Percentiles rank a stretch among this genome's conserved stretches.
Evolutionary conservation across 2,329 filamentous ascomycete genomes (phyloP).

Genomic region (Colletotrichum musicola): DNA sequence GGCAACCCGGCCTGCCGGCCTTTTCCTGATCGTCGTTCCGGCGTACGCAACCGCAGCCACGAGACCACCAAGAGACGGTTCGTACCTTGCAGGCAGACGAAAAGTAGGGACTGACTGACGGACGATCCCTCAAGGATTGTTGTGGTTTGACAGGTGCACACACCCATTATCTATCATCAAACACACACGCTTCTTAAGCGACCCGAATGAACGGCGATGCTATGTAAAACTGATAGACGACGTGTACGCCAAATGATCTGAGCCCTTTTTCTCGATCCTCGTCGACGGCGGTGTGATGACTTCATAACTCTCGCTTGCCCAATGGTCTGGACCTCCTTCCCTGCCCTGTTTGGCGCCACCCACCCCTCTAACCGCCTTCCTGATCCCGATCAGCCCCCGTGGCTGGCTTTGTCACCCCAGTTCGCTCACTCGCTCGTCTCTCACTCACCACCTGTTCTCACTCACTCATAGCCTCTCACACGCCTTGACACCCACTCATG

Average conservation of each 20-base stretch:
- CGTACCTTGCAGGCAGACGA: conserved; percentile 36
- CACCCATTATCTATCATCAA: neutral
- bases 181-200: neutral
- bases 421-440: conserved; percentile 2
- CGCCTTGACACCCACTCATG: too few relatives aligned
- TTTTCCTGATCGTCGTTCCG: conserved; percentile 21
- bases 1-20: conserved; percentile 10
- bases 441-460: neutral
- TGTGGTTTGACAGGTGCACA: conserved; percentile 12
- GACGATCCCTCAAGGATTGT: conserved; percentile 1
- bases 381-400: conserved; percentile 11
- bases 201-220: neutral
- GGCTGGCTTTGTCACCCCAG: neutral
- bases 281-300: conserved; percentile 28
- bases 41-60: conserved; percentile 32
- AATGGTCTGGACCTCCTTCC: conserved; percentile 17
- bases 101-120: conserved; percentile 1
- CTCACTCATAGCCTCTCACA: too few relatives aligned
- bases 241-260: conserved; percentile 5
- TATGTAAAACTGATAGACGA: neutral
- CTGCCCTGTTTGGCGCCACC: conserved; percentile 27
- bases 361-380: neutral
- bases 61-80: conserved; percentile 28
- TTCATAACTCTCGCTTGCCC: conserved; percentile 31
- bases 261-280: conserved; percentile 22